Evolutionary conservation across 129 eudicot species (phyloP), one percentile per base, ranked within the genome.

Genomic region (Ambrosia artemisiifolia): DNA sequence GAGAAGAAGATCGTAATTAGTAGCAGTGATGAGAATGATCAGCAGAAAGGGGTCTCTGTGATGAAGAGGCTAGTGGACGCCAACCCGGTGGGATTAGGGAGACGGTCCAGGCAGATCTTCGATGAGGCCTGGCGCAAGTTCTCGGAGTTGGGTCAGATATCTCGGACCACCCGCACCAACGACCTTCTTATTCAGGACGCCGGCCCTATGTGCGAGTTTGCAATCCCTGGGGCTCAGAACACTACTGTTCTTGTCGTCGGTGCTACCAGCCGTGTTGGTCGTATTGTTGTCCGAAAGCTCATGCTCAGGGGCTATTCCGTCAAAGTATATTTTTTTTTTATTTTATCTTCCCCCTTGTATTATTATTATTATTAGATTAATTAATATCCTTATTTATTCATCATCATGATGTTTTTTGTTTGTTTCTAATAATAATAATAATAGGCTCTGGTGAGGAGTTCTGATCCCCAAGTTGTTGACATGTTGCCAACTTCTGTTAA

Each of bases 41-140:
- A 84, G 4, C 40, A 74, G 28, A 40, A 84, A 7, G 72, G 87
- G 0, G 86, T 78, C 14, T 73, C 82, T 18, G 87, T 90, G 63
- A 88, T 78, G 87, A 88, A 82, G 78, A 79, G 80, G 44, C 63
- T 89, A 63, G 98, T 89, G 34, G 98, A 87, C 53, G 98, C 83
- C 38, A 93, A 88, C 43, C 99, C 99, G n/a, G 96, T 94, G 28
- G 99, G 99, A 48, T 68, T 94, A 51, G 99, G 99, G 55, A 82
- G 99, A 69, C 83, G 84, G 44, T 94, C 99, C 1, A 72, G 99
- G 73, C 93, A 94, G 19, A 84, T 94, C 18, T 94, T 94, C 18
- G 99, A 94, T 75, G 97, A 90, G 73, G 97, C 92, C 57, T 94
- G 99, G 99, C 83, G 90, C n/a, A 94, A 94, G 79, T 94, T 94